Conservation (phyloP, 352 stramenopile species). For the Globisporangium canariense region DNA sequence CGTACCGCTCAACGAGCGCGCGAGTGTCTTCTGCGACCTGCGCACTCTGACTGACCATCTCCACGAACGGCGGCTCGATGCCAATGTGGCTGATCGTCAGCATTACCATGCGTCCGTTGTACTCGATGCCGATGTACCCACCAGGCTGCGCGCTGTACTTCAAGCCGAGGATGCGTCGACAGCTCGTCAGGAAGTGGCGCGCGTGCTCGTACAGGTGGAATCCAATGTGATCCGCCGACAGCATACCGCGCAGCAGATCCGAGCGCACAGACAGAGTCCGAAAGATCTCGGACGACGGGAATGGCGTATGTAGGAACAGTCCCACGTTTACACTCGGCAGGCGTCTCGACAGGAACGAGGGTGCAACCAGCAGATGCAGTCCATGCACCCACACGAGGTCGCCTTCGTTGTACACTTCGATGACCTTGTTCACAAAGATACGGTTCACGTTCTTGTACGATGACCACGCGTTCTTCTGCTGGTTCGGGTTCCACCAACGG, state of each 20-base stretch:
- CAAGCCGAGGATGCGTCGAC: slow-evolving; percentile 82
- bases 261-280: slow-evolving; percentile 95
- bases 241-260: slow-evolving; percentile 94
- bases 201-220: slow-evolving; percentile 99
- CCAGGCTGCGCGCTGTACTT: slow-evolving; percentile 91
- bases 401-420: slow-evolving; percentile 89
- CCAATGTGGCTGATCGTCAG: slow-evolving; percentile 98
- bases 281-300: slow-evolving; percentile 99
- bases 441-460: slow-evolving; percentile 97
- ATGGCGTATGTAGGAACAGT: slow-evolving; percentile 99
- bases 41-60: slow-evolving; percentile 51
- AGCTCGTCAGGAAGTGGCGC: slow-evolving; percentile 97
- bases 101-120: slow-evolving; percentile 95
- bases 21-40: slow-evolving; percentile 50
- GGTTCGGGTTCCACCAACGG: slow-evolving; percentile 79
- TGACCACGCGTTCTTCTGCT: slow-evolving; percentile 88
- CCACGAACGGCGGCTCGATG: slow-evolving; percentile 91
- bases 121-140: slow-evolving; percentile 94
- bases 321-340: slow-evolving; percentile 94
- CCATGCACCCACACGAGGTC: slow-evolving; percentile 97
- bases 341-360: slow-evolving; percentile 93
- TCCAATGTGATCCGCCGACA: slow-evolving; percentile 96
- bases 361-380: slow-evolving; percentile 97
- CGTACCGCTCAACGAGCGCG: slow-evolving; percentile 46
- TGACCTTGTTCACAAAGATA: slow-evolving; percentile 94